phyloP scores from a whole-genome alignment of 768 basidiomycete genomes.

The Boletellus emodensis region DNA sequence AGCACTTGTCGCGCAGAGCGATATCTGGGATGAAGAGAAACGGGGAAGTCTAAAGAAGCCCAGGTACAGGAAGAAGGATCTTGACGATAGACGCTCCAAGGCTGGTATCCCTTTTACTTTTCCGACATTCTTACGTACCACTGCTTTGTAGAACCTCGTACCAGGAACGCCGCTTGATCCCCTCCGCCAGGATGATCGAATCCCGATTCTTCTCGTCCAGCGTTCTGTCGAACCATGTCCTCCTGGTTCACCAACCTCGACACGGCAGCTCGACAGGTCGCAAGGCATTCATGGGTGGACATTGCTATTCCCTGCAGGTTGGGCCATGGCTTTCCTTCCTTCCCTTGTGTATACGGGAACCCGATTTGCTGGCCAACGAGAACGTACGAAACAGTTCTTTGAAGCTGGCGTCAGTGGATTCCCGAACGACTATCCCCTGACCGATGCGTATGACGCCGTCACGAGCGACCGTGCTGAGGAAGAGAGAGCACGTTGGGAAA shows the following conservation, averaged over 20 bases:
- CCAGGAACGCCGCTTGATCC: conserved; percentile 74
- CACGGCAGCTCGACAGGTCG: conserved; percentile 23
- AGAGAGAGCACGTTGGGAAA: conserved; percentile 63
- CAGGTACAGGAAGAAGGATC: conserved; percentile 74
- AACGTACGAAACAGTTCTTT: conserved; percentile 75
- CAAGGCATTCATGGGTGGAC: conserved; percentile 80
- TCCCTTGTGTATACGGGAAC: conserved; percentile 83
- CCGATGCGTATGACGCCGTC: conserved; percentile 49
- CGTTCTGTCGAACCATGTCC: conserved; percentile 52
- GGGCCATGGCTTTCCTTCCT: conserved; percentile 85
- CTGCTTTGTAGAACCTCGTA: conserved; percentile 53
- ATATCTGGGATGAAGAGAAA: conserved; percentile 66
- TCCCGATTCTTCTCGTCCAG: conserved; percentile 83
- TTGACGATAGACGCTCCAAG: conserved; percentile 78
- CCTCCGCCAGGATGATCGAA: conserved; percentile 70
- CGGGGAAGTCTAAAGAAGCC: conserved; percentile 56
- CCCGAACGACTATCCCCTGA: conserved; percentile 75
- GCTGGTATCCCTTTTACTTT: conserved; percentile 34
- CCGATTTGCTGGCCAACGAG: conserved; percentile 80
- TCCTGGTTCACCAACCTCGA: conserved; percentile 10
- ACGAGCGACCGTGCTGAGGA: conserved; percentile 45
- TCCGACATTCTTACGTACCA: not conserved
- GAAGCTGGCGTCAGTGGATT: conserved; percentile 75
- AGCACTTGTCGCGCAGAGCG: conserved; percentile 53
- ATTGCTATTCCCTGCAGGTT: conserved; percentile 80